Base-by-base conservation (phyloP, 495 filamentous ascomycete genomes). In the Astrothelium subdiscretum region DNA sequence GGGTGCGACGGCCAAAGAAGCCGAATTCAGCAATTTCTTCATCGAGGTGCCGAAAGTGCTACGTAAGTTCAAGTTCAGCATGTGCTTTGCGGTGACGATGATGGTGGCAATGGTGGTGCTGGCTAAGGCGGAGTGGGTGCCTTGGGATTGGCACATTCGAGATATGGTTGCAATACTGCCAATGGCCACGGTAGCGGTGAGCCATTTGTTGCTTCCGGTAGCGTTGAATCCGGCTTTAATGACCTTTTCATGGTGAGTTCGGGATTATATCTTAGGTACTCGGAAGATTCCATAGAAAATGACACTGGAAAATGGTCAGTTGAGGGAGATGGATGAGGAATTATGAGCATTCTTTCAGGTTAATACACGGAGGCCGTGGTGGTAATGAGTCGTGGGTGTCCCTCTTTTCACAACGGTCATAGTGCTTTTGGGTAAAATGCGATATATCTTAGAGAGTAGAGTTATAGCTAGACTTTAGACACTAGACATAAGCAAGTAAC, bases 161-260 rank as follows among this genome's bases (percentile, higher is more conserved):
- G 86, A 89, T 69, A 89, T 91, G 64, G 87, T 89, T n/a, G 88
- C 88, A 38, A 90, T 91, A 63, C 72, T 90, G 32, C 88, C 88
- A 52, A 86, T 91, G 85, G 82, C 85, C 1, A 90, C 88, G 0
- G 84, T 90, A 15, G 78, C 83, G 27, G 78, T 72, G 1, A 86
- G 83, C 65, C 88, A 91, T 69, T 76, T 90, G 63, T 71, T 91
- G 58, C 70, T 91, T 61, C 88, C 88, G 8, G 80, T 91, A 61
- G 86, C 81, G 22, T 76, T 91, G 54, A 91, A 91, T 69, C 88
- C 88, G 2, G 87, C 87, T 31, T 75, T 91, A 67, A 91, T 91
- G 87, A 88, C 85, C 2, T 91, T 91, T 73, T 87, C 85, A 38
- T 90, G 85, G 83, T 90, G 77, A 38, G n/a, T n/a, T n/a, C n/a